These are phyloP conservation scores for Pulveroboletus sp. DNA, from an alignment of 768 basidiomycete genomes.

Conservation along the genomic window DNA sequence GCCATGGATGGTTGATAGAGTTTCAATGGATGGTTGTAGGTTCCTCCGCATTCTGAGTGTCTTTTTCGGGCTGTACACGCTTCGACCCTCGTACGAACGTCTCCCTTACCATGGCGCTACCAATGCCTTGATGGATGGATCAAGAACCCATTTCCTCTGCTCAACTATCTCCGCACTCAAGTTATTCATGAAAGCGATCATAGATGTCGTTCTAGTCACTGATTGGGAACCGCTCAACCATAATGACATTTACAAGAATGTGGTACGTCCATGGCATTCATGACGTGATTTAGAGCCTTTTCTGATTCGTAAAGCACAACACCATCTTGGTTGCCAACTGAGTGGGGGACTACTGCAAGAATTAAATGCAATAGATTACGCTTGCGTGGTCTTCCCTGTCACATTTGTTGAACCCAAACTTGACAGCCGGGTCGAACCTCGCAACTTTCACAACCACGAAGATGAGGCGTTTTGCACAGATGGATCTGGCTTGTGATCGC, in stretches of 20 bases:
- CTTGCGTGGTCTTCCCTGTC: conserved; percentile 45
- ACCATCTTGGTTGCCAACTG: conserved; percentile 41
- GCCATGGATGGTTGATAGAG: neutral
- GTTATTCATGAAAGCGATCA: conserved; percentile 46
- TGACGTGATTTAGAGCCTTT: neutral
- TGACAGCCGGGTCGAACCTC: conserved; percentile 34
- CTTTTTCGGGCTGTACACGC: conserved; percentile 69
- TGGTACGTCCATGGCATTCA: conserved; percentile 10
- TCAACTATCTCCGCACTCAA: conserved; percentile 67
- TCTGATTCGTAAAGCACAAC: conserved; percentile 20
- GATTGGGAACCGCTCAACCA: conserved; percentile 68
- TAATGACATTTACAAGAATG: conserved; percentile 28
- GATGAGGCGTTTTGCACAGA: conserved; percentile 44
- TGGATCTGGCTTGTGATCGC: too few species aligned
- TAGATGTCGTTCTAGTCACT: conserved; percentile 37
- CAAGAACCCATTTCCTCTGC: conserved; percentile 72
- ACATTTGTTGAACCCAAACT: conserved; percentile 42
- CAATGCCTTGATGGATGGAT: conserved; percentile 65
- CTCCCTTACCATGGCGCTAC: conserved; percentile 67
- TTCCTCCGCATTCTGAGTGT: conserved; percentile 73
- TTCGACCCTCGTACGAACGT: conserved; percentile 70
- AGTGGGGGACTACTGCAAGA: conserved; percentile 35
- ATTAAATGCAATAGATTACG: conserved; percentile 47
- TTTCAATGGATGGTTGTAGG: conserved; percentile 29
- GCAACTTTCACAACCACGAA: conserved; percentile 40